Evolutionary conservation across 1,284 basidiomycete genomes (phyloP), one percentile per base, ranked within the genome.

Genomic region (Chalciporus sp.): DNA sequence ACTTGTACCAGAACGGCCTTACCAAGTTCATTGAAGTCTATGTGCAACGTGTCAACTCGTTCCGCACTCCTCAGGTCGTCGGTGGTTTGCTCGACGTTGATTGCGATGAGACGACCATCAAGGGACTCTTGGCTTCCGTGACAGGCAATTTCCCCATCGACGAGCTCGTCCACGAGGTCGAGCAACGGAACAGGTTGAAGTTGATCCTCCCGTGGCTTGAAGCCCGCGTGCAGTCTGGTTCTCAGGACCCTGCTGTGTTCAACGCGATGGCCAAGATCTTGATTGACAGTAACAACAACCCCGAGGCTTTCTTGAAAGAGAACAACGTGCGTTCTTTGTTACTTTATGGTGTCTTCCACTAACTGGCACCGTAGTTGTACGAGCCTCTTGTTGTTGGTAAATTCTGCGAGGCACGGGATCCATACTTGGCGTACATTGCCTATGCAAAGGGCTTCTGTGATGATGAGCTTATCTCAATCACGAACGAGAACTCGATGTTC

Each of bases 401-500:
- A 76, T 99, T 98, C 84, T 99, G 97, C 76, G 97, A 99, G 78
- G 94, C 94, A 61, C 91, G 97, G 50, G 97, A 99, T 72, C 97
- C 97, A 7, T 98, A 98, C 77, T 82, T 99, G 57, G 97, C 97
- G 27, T 99, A 97, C 78, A 99, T 99, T 66, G 97, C 97, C 1
- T 99, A 99, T 72, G 97, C 97, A 50, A 99, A 99, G 75, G 97
- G 97, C 61, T 92, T 98, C 77, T 99, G 97, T 69, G 97, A 99
- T 64, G 95, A 99, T 11, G 97, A 99, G 75, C 84, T 99, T 62
- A 95, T 99, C 70, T 74, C 85, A 31, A 96, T 99, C 73, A 99
- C 97, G 52, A 99, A 99, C 72, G 96, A 98, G 65, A 99, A 99
- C 78, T 90, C 95, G 31, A 99, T 99, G 97, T 99, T 97, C 85